A percentile compares a stretch with the other conserved stretches of the same genome.
These are phyloP conservation scores for Clavispora santaluciae DNA, from an alignment of 805 yeast genomes.

Conservation along the genomic window DNA sequence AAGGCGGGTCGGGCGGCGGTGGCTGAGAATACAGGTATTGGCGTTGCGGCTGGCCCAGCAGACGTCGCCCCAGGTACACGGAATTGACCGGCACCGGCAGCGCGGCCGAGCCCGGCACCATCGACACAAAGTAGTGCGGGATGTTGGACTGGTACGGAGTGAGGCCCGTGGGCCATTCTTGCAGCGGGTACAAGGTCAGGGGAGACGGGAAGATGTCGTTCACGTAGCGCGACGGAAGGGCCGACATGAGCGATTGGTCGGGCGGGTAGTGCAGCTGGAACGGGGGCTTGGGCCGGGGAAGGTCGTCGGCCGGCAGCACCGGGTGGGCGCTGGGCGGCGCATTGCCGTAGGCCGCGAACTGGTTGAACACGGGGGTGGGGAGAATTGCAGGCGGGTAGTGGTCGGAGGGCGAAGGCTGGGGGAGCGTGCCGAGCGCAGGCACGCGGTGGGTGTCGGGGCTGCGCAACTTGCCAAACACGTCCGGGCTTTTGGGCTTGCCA, in stretches of 20 bases:
- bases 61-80: slow-evolving; percentile 10
- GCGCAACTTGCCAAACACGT: slow-evolving; percentile 13
- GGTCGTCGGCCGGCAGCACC: slow-evolving; percentile 2
- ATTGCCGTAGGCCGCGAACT: slow-evolving; percentile 5
- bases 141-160: slow-evolving; percentile 32
- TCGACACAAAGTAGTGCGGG: slow-evolving; percentile 35
- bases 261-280: slow-evolving; percentile 24
- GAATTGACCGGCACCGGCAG: slow-evolving; percentile 14
- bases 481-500: too few species aligned
- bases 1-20: slow-evolving; percentile 5
- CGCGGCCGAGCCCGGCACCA: slow-evolving; percentile 25
- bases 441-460: slow-evolving; percentile 14
- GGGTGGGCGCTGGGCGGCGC: slow-evolving; percentile 1
- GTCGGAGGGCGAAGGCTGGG: slow-evolving; percentile 24
- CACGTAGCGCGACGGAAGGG: slow-evolving; percentile 66
- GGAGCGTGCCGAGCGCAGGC: slow-evolving; percentile 18
- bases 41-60: slow-evolving; percentile 7
- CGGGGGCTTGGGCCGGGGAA: slow-evolving; percentile 13
- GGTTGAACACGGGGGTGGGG: slow-evolving; percentile 33
- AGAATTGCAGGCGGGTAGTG: slow-evolving; percentile 17
- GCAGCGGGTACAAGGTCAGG: slow-evolving; percentile 60
- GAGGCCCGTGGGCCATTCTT: slow-evolving; percentile 40
- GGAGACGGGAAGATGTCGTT: slow-evolving; percentile 79
- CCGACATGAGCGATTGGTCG: slow-evolving; percentile 69
- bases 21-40: slow-evolving; percentile 5